Evolutionary conservation across 805 yeast genomes (phyloP).

Genomic region (Pichia californica): DNA sequence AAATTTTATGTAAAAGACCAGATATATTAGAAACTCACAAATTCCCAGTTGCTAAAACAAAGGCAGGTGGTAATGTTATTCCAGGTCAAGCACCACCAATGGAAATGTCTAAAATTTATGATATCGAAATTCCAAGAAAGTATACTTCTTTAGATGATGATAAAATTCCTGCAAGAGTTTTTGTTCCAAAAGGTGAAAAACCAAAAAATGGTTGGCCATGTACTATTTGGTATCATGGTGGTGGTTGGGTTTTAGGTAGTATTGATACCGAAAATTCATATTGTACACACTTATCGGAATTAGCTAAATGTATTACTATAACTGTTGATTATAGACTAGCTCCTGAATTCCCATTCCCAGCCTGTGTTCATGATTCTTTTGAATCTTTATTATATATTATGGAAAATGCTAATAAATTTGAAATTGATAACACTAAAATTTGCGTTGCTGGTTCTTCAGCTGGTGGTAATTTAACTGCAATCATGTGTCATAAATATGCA

Average conservation of each 20-base stretch:
- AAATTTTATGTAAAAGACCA: conserved; percentile 16
- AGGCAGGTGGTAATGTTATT: conserved; percentile 20
- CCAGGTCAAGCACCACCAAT: conserved; percentile 25
- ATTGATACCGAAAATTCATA: conserved; percentile 32
- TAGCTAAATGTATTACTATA: conserved; percentile 31
- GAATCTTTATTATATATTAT: conserved; percentile 30
- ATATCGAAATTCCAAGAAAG: conserved; percentile 22
- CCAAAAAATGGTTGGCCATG: conserved; percentile 25
- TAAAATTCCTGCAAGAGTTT: conserved; percentile 22
- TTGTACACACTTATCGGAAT: conserved; percentile 35
- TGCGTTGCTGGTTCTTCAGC: conserved; percentile 44
- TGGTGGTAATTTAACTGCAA: conserved; percentile 35
- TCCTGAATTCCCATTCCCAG: conserved; percentile 45
- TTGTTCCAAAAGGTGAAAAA: conserved; percentile 24
- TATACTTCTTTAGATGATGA: conserved; percentile 21
- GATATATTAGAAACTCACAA: conserved; percentile 21
- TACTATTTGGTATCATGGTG: conserved; percentile 30
- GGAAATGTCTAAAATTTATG: conserved; percentile 17
- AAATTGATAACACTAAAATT: conserved; percentile 29
- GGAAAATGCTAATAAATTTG: conserved; percentile 22
- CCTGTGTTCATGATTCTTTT: conserved; percentile 39
- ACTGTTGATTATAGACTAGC: conserved; percentile 46
- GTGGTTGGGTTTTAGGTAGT: conserved; percentile 31
- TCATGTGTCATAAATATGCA: conserved; percentile 30
- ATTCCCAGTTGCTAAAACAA: conserved; percentile 19